phyloP scores from a whole-genome alignment of 2,329 filamentous ascomycete genomes.

The Sarocladium oryzae region DNA sequence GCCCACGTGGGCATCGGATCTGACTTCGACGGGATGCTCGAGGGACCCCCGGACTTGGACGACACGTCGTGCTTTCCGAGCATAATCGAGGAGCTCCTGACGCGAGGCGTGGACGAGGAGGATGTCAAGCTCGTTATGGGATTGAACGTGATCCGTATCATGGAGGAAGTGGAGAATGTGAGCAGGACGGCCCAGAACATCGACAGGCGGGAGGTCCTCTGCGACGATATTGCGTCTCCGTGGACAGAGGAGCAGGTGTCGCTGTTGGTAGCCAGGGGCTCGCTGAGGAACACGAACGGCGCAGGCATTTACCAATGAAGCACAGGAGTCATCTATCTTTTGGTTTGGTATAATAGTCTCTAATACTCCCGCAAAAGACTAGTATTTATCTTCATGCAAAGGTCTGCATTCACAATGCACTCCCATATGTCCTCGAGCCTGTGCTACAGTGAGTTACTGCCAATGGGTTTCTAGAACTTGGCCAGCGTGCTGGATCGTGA shows the following conservation, averaged over 20 bases:
- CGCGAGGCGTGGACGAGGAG: constrained; percentile 23
- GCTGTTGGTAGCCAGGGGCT: no score
- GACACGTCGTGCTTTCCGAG: constrained; percentile 30
- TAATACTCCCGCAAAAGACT: no score
- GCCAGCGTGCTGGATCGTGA: no score
- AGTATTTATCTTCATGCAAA: no score
- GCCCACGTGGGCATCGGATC: constrained; percentile 30
- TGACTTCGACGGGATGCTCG: constrained; percentile 28
- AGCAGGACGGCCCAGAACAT: neutral
- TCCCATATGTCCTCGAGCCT: no score
- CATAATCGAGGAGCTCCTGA: constrained; percentile 22
- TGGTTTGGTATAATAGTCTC: no score
- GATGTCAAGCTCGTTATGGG: constrained; percentile 19
- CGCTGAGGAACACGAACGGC: no score
- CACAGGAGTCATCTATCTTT: no score
- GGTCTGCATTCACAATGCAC: no score
- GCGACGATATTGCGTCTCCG: neutral
- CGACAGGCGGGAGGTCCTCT: neutral
- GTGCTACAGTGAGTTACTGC: no score
- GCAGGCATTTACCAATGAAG: no score
- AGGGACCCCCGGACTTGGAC: constrained; percentile 21
- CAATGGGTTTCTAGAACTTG: no score
- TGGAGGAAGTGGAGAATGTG: constrained; percentile 20
- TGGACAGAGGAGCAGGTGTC: neutral
- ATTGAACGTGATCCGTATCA: constrained; percentile 24